phyloP scores from a whole-genome alignment of 192 early-diverging fungal genomes.

The Backusella liffmaniae region DNA sequence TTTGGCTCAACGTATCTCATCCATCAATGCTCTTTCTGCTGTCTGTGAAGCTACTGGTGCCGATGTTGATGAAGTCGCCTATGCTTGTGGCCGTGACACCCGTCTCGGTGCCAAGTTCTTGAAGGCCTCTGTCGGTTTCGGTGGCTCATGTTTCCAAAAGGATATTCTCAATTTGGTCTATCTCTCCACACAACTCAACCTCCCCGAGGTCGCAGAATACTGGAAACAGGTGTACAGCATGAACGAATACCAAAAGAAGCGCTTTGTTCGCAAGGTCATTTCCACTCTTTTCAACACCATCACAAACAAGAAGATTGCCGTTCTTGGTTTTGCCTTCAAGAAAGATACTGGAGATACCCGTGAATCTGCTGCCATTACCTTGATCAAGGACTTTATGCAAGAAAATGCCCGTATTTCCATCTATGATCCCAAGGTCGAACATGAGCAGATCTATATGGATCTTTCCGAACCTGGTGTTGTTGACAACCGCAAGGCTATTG shows the following conservation, averaged over 20 bases:
- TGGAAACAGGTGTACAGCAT: conserved; percentile 88
- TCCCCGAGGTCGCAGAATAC: conserved; percentile 91
- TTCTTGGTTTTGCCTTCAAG: conserved; percentile 94
- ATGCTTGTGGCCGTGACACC: conserved; percentile 82
- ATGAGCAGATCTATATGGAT: conserved; percentile 68
- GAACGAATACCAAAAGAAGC: conserved; percentile 89
- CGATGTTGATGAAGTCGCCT: conserved; percentile 87
- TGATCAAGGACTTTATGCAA: conserved; percentile 78
- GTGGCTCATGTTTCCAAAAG: conserved; percentile 96
- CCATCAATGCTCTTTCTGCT: conserved; percentile 86
- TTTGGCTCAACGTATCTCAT: conserved; percentile 93
- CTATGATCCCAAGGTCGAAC: conserved; percentile 88
- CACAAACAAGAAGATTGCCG: conserved; percentile 73
- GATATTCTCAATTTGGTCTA: conserved; percentile 93
- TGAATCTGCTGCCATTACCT: conserved; percentile 84
- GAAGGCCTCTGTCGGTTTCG: conserved; percentile 90
- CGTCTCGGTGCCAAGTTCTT: conserved; percentile 89
- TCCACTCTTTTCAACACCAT: conserved; percentile 76
- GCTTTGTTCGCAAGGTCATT: conserved; percentile 76
- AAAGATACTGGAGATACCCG: conserved; percentile 92
- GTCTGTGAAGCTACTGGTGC: conserved; percentile 93
- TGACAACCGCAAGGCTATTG: conserved; percentile 47
- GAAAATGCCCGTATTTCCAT: conserved; percentile 73
- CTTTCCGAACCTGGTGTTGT: conserved; percentile 56
- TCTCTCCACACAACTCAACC: conserved; percentile 74